Evolutionary conservation across 2,329 filamentous ascomycete species (phyloP).

Genomic region (Xylaria sp.): DNA sequence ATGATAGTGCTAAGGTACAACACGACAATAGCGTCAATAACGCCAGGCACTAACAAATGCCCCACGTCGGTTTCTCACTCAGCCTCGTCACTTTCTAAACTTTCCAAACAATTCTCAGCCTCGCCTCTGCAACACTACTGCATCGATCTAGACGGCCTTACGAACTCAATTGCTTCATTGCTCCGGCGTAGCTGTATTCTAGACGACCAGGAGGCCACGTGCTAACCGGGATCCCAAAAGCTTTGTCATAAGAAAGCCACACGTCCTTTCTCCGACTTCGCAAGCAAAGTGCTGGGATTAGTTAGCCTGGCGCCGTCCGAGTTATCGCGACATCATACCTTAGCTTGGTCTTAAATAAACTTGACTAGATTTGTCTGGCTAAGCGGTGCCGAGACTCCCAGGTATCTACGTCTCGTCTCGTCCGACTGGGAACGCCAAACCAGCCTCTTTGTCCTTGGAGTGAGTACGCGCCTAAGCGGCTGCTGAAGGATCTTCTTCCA

Average conservation of each 20-base stretch:
- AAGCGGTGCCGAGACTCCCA: not conserved
- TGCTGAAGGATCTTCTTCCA: constrained; percentile 1
- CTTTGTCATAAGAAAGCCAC: not conserved
- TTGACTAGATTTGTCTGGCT: not conserved
- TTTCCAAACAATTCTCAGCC: constrained; percentile 39
- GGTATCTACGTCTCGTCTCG: not conserved
- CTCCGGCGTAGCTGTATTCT: not conserved
- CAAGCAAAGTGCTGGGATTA: constrained; percentile 11
- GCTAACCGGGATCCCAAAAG: not conserved
- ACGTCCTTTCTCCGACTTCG: not conserved
- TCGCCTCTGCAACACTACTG: constrained; percentile 27
- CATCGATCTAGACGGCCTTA: constrained; percentile 10
- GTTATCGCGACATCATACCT: not conserved
- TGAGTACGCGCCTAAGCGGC: not conserved
- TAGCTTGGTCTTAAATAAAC: too few species aligned
- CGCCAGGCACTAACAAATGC: constrained; percentile 1
- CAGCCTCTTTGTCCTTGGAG: not conserved
- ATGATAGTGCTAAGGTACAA: not conserved
- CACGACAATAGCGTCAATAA: not conserved
- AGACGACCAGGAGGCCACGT: not conserved
- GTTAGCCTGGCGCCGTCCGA: constrained; percentile 4
- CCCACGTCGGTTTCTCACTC: constrained; percentile 28
- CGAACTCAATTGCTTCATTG: constrained; percentile 22
- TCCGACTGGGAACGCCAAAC: not conserved
- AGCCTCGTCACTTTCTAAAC: constrained; percentile 39